Evolutionary conservation across 176 grass and related monocot genomes (phyloP).

Genomic region (Bothriochloa decipiens): DNA sequence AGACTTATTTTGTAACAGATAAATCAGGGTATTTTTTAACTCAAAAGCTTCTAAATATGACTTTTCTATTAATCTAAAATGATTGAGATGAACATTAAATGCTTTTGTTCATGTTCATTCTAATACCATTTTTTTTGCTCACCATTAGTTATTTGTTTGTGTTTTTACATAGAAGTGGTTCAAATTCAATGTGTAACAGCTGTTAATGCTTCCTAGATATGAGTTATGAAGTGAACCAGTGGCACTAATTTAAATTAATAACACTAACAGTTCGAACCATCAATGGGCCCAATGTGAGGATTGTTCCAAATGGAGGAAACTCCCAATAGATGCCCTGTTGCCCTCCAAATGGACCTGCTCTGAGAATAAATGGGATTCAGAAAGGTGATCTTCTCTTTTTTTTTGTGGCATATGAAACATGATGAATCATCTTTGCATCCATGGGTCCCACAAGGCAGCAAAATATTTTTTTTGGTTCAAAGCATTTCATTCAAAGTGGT

Average conservation of each 20-base stretch:
- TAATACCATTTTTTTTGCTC: conserved; percentile 4
- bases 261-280: conserved; percentile 66
- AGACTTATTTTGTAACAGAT: conserved; percentile 72
- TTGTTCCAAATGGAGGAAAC: conserved; percentile 93
- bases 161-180: not conserved
- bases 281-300: conserved; percentile 95
- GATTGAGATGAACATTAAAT: not conserved
- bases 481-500: not conserved
- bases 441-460: not conserved
- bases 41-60: not conserved
- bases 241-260: conserved; percentile 26
- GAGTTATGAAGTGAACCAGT: conserved; percentile 38
- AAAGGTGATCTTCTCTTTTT: conserved; percentile 57
- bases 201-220: not conserved
- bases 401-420: not conserved
- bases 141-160: not conserved
- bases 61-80: conserved; percentile 26
- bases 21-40: conserved; percentile 67
- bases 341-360: conserved; percentile 87
- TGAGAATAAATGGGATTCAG: conserved; percentile 86
- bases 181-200: not conserved
- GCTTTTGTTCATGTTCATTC: not conserved
- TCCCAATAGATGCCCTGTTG: conserved; percentile 76
- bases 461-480: not conserved
- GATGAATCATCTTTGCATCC: conserved; percentile 11